Conservation (phyloP, 345 rosid species). For the Streptanthus diversifolius region DNA sequence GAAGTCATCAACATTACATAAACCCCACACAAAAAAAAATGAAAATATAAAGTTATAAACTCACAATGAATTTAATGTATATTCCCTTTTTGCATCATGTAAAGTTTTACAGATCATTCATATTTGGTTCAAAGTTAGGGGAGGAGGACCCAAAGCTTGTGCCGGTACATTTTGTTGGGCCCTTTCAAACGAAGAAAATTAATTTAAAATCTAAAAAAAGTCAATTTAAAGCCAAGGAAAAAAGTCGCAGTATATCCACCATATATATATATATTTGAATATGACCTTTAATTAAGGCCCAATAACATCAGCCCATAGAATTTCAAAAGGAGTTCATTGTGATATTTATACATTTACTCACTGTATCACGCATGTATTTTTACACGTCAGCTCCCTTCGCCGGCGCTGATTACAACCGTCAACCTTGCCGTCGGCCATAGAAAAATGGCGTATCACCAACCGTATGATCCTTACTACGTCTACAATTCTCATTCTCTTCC, state of each 20-base stretch:
- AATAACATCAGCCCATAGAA: neutral
- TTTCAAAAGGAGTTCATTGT: neutral
- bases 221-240: neutral
- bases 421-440: constrained; percentile 13
- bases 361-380: neutral
- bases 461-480: constrained; percentile 59
- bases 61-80: neutral
- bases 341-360: neutral
- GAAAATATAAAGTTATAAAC: neutral
- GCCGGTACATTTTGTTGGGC: neutral
- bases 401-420: constrained; percentile 25
- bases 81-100: neutral
- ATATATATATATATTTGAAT: neutral
- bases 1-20: neutral
- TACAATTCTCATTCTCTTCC: constrained; percentile 29
- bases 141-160: neutral
- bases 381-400: constrained; percentile 17
- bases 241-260: neutral
- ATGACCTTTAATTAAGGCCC: neutral
- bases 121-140: neutral
- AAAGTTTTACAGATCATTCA: neutral
- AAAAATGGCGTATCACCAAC: constrained; percentile 50
- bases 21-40: neutral
- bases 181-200: neutral
- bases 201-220: neutral